phyloP scores from a whole-genome alignment of 2,329 filamentous ascomycete genomes.

The Aspergillus flavus region DNA sequence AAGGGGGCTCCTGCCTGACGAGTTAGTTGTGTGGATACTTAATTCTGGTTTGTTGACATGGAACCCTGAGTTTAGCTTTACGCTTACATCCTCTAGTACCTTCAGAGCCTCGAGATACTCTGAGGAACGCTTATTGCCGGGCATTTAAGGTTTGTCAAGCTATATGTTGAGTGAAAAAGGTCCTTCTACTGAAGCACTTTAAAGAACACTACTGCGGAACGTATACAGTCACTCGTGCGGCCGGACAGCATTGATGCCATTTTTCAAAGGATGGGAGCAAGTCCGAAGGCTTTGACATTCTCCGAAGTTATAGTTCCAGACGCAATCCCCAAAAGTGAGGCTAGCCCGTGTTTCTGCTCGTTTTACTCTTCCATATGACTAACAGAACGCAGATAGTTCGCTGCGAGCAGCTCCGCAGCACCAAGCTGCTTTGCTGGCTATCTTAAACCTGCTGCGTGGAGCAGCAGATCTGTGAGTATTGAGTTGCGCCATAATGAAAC shows the following conservation, averaged over 20 bases:
- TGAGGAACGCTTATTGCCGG: constrained; percentile 64
- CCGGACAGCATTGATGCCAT: constrained; percentile 50
- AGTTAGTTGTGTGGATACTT: constrained; percentile 67
- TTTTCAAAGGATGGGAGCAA: constrained; percentile 62
- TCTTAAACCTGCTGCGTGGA: constrained; percentile 36
- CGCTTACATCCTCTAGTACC: constrained; percentile 43
- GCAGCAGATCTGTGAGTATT: constrained; percentile 33
- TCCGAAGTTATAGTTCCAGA: constrained; percentile 32
- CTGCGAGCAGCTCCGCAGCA: constrained; percentile 18
- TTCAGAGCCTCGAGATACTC: constrained; percentile 55
- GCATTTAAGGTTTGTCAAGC: constrained; percentile 48
- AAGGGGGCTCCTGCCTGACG: constrained; percentile 58
- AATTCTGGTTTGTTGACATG: constrained; percentile 31
- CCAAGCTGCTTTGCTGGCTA: constrained; percentile 33
- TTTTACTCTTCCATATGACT: not conserved
- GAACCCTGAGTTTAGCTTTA: not conserved
- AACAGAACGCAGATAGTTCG: constrained; percentile 14
- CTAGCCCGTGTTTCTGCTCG: not conserved
- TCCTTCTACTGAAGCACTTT: constrained; percentile 15
- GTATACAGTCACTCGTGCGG: constrained; percentile 41
- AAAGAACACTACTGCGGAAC: constrained; percentile 31
- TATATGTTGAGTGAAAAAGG: not conserved
- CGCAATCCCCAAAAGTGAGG: constrained; percentile 25
- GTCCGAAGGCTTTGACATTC: constrained; percentile 46
- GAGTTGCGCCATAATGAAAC: not conserved